These are phyloP conservation scores for Leccinum imitatum DNA, from an alignment of 768 basidiomycete genomes.

Conservation along the genomic window DNA sequence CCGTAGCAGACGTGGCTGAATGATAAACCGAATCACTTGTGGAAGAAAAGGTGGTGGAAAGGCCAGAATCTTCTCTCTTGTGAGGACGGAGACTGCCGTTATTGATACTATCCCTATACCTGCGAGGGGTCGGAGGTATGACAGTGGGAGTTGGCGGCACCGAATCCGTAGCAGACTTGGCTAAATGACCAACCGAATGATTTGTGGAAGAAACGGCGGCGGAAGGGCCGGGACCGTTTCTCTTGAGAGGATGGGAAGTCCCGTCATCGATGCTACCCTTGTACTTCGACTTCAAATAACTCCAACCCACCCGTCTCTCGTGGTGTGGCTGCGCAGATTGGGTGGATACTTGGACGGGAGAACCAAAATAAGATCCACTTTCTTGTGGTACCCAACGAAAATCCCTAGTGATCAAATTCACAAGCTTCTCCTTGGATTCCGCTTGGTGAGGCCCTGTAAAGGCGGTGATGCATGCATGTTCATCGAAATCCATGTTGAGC, in stretches of 20 bases:
- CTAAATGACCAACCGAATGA: slow-evolving; percentile 8
- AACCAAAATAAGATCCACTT: slow-evolving; percentile 14
- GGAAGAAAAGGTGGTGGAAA: not conserved
- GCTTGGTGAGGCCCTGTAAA: slow-evolving; percentile 6
- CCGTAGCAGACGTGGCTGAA: slow-evolving; percentile 11
- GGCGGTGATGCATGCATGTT: slow-evolving; percentile 39
- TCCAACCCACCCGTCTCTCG: not conserved
- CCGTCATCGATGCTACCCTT: not conserved
- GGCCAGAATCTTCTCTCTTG: not conserved
- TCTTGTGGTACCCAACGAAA: slow-evolving; percentile 9
- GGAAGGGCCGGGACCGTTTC: not conserved
- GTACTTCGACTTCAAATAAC: not conserved
- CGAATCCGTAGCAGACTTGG: slow-evolving; percentile 11
- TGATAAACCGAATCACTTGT: not conserved
- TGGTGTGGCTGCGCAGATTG: not conserved
- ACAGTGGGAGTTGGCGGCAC: slow-evolving; percentile 8
- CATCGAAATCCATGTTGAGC: slow-evolving; percentile 35
- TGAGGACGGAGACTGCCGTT: not conserved
- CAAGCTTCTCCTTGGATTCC: slow-evolving; percentile 17
- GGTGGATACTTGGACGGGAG: not conserved
- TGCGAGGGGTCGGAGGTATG: slow-evolving; percentile 12
- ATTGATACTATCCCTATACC: not conserved
- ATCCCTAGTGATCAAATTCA: slow-evolving; percentile 10
- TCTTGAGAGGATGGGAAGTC: not conserved
- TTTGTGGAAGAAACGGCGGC: not conserved